Evolutionary conservation across 305 asterid genomes (phyloP).

Genomic region (Nicotiana rustica): DNA sequence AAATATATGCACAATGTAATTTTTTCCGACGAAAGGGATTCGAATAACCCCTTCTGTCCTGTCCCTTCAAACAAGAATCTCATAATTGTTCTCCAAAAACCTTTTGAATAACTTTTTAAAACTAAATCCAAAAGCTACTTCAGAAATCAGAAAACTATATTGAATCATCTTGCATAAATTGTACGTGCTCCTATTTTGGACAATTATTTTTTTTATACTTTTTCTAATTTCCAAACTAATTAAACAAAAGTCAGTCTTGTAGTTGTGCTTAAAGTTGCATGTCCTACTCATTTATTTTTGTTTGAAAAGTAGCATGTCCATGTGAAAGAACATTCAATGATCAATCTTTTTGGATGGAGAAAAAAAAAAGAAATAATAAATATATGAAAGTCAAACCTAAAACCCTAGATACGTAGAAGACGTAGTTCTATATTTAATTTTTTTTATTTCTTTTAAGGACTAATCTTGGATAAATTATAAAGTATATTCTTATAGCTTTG

Average conservation of each 20-base stretch:
- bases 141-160: too few species aligned
- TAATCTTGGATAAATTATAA: neutral
- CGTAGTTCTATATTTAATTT: neutral
- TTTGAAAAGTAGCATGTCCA: neutral
- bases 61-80: too few species aligned
- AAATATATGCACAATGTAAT: too few species aligned
- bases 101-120: neutral
- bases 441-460: neutral
- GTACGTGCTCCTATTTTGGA: neutral
- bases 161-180: constrained; percentile 3
- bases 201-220: neutral
- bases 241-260: neutral
- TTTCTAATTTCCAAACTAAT: neutral
- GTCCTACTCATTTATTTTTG: neutral
- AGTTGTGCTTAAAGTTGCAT: neutral
- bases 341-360: neutral
- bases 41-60: too few species aligned
- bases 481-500: neutral
- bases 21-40: too few species aligned
- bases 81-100: neutral
- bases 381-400: neutral
- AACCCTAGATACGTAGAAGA: neutral
- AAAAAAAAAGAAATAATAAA: neutral
- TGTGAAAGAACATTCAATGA: neutral
- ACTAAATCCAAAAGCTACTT: constrained; percentile 5